A percentile compares a stretch with the other conserved stretches of the same genome.
Evolutionary conservation across 352 stramenopile species (phyloP).

Genomic region (Peronospora destructor): DNA sequence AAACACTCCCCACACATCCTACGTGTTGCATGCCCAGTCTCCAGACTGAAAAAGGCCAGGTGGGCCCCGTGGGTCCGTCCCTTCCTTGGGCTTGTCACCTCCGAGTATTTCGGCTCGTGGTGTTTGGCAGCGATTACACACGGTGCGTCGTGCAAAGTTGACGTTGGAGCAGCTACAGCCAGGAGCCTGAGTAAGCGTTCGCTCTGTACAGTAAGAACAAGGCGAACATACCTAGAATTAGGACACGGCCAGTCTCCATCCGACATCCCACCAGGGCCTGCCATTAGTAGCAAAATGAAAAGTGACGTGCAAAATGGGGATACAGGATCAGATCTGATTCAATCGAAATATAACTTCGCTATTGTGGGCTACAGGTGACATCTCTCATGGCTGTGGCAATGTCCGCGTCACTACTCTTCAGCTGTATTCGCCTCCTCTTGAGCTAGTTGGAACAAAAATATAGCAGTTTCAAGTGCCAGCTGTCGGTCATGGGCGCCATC

Average conservation of each 20-base stretch:
- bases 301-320: slow-evolving; percentile 2
- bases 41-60: slow-evolving; percentile 71
- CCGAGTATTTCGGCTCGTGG: slow-evolving; percentile 38
- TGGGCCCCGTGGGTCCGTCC: slow-evolving; percentile 42
- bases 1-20: slow-evolving; percentile 20
- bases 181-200: background rate
- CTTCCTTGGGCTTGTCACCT: slow-evolving; percentile 20
- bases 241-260: slow-evolving; percentile 76
- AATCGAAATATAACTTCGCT: background rate
- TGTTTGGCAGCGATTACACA: slow-evolving; percentile 81
- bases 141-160: slow-evolving; percentile 73
- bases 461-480: slow-evolving; percentile 44
- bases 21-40: slow-evolving; percentile 81
- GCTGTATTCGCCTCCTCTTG: slow-evolving; percentile 30
- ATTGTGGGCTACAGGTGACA: background rate
- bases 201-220: background rate
- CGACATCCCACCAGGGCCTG: slow-evolving; percentile 34
- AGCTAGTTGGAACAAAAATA: slow-evolving; percentile 65
- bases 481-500: slow-evolving; percentile 42
- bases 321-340: slow-evolving; percentile 30
- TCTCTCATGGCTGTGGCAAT: slow-evolving; percentile 3
- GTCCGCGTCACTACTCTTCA: slow-evolving; percentile 12
- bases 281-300: slow-evolving; percentile 27
- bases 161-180: slow-evolving; percentile 66
- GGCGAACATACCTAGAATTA: slow-evolving; percentile 52